phyloP scores from a whole-genome alignment of 1,284 basidiomycete genomes.

The Ceratobasidium sp. region DNA sequence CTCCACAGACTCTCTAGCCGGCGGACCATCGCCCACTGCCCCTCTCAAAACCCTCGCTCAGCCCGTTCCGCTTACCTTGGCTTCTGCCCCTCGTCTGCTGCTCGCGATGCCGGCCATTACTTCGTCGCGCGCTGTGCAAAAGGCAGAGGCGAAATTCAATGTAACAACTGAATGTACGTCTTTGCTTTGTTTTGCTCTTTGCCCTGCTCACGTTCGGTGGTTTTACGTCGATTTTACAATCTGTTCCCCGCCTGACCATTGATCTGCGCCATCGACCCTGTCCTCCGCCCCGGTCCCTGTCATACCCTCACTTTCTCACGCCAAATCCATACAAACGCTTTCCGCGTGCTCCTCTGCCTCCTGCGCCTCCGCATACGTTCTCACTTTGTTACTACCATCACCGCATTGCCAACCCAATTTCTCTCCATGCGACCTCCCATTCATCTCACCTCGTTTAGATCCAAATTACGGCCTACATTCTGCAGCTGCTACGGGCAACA shows the following conservation, averaged over 20 bases:
- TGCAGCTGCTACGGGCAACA: slow-evolving; percentile 86
- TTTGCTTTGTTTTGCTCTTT: not conserved
- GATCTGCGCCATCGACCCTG: slow-evolving; percentile 5
- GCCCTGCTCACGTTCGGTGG: not conserved
- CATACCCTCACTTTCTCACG: slow-evolving; percentile 10
- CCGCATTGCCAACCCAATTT: too few relatives aligned
- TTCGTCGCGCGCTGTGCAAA: slow-evolving; percentile 48
- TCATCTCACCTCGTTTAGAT: slow-evolving; percentile 58
- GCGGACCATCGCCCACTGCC: slow-evolving; percentile 19
- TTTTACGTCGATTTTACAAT: slow-evolving; percentile 22
- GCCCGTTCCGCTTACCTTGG: slow-evolving; percentile 9
- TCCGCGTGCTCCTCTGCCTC: not conserved
- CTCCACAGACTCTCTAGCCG: slow-evolving; percentile 26
- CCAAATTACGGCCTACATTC: slow-evolving; percentile 86
- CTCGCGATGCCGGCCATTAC: slow-evolving; percentile 45
- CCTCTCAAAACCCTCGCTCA: slow-evolving; percentile 25
- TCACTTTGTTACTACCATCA: slow-evolving; percentile 21
- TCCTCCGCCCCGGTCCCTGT: not conserved
- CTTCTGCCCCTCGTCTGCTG: slow-evolving; percentile 33
- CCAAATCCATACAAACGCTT: slow-evolving; percentile 1
- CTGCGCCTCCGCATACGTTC: not conserved
- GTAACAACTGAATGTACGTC: slow-evolving; percentile 77
- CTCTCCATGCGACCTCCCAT: slow-evolving; percentile 19
- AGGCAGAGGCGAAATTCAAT: slow-evolving; percentile 73
- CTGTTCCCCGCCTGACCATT: not conserved